Evolutionary conservation across 2,329 filamentous ascomycete species (phyloP).

Genomic region (Aspergillus phoenicis): DNA sequence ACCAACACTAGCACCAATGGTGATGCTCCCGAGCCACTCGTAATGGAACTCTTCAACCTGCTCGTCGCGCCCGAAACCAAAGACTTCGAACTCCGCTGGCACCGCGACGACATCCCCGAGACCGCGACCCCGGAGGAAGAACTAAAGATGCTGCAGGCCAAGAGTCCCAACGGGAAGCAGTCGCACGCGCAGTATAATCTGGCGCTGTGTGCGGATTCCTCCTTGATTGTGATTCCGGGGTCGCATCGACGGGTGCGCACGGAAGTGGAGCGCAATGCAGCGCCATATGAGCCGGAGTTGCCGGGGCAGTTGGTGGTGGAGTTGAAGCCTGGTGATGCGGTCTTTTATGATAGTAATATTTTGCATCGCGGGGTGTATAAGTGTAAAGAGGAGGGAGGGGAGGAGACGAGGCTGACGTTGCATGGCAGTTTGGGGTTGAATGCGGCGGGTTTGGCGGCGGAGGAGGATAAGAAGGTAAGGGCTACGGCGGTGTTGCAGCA

Average conservation of each 20-base stretch:
- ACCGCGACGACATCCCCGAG: conserved; percentile 79
- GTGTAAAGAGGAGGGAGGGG: conserved; percentile 38
- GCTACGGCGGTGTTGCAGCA: conserved; percentile 51
- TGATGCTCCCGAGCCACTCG: conserved; percentile 61
- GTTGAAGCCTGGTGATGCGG: conserved; percentile 73
- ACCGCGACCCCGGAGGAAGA: conserved; percentile 69
- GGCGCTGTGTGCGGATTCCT: conserved; percentile 73
- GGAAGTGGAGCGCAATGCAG: conserved; percentile 66
- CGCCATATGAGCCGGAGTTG: conserved; percentile 63
- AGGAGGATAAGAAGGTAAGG: conserved; percentile 39
- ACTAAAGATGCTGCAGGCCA: conserved; percentile 57
- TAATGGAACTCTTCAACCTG: conserved; percentile 88
- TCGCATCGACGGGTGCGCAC: conserved; percentile 74
- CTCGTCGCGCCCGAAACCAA: conserved; percentile 69
- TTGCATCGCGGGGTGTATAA: conserved; percentile 54
- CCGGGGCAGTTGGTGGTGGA: conserved; percentile 67
- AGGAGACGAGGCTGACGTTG: conserved; percentile 45
- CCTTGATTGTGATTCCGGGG: conserved; percentile 74
- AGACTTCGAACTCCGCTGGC: conserved; percentile 79
- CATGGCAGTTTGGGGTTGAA: conserved; percentile 49
- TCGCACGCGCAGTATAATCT: conserved; percentile 88
- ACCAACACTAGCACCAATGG: conserved; percentile 37
- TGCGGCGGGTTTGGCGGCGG: conserved; percentile 14
- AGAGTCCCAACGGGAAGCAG: conserved; percentile 49
- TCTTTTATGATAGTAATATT: conserved; percentile 92